Base-by-base conservation (phyloP, 2,329 filamentous ascomycete genomes). In the Lachnellula occidentalis region DNA sequence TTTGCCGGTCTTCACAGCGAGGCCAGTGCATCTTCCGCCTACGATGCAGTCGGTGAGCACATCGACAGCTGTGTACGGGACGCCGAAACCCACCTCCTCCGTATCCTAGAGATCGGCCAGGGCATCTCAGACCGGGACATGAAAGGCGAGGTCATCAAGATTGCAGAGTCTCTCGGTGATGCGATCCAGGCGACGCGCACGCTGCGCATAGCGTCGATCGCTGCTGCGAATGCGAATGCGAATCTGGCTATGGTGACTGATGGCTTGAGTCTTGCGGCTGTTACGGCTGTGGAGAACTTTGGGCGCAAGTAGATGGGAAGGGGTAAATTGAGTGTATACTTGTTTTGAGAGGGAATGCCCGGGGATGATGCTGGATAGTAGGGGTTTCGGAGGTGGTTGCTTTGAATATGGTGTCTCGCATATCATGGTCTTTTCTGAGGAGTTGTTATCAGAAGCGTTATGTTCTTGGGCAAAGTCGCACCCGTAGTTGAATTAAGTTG, bases 151-250 rank as follows among this genome's bases (percentile, higher is more conserved):
- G 2, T 42, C 15, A 15, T 17, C 11, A 14, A 34, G 8, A 27
- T 55, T 14, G 37, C 50, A 12, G 34, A 55, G 34, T n/a, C 34
- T 36, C 47, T 54, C n/a, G 53, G 53, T 2, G 19, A 12, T 2
- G 39, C 48, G 8, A 51, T 55, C 22, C 37, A 22, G 12, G 17
- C 45, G 12, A 43, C 48, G 21, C 41, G 53, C 7, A 12, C 24
- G 11, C n/a, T 55, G 7, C 48, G 43, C 7, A 55, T 51, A 11
- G 53, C 42, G 5, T 24, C 39, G 7, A 31, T 55, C 3, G 34
- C 41, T 3, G 27, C 48, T 24, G 46, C 47, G 21, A n/a, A 17
- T 45, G 21, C 14, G 2, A 42, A 50, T 50, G 14, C 27, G 11
- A 22, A 36, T 2, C 36, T 54, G 36, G 39, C 27, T 14, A 45